These are phyloP conservation scores for Tolypocladium ophioglossoides DNA, from an alignment of 2,329 filamentous ascomycete species.

Conservation along the genomic window DNA sequence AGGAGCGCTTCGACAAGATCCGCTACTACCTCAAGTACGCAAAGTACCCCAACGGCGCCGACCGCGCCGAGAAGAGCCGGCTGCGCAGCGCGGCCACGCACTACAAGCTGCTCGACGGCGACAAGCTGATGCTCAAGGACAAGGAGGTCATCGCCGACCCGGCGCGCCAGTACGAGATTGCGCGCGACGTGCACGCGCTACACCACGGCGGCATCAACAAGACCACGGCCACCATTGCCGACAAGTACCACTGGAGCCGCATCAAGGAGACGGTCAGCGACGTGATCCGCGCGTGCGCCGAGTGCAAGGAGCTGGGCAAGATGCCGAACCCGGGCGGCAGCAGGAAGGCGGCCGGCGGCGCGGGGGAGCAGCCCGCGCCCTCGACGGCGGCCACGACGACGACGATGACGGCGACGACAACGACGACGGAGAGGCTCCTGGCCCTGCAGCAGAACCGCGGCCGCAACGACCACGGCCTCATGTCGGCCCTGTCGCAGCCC, in stretches of 20 bases:
- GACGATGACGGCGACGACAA: too few species aligned
- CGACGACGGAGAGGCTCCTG: slow-evolving; percentile 11
- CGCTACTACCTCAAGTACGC: slow-evolving; percentile 92
- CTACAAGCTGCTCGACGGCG: slow-evolving; percentile 71
- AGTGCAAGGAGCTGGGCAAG: slow-evolving; percentile 76
- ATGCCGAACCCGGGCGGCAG: slow-evolving; percentile 24
- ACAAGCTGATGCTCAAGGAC: slow-evolving; percentile 91
- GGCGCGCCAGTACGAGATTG: slow-evolving; percentile 82
- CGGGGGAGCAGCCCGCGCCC: slow-evolving; percentile 1
- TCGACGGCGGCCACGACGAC: too few species aligned
- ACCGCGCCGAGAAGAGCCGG: slow-evolving; percentile 90
- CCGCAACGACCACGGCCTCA: slow-evolving; percentile 14
- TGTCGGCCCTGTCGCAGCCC: slow-evolving; percentile 15
- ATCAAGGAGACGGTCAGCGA: slow-evolving; percentile 97
- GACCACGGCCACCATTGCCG: slow-evolving; percentile 86
- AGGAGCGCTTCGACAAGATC: slow-evolving; percentile 98
- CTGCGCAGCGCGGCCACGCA: slow-evolving; percentile 89
- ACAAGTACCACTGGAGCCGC: slow-evolving; percentile 92
- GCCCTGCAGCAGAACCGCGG: slow-evolving; percentile 19
- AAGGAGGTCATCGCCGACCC: slow-evolving; percentile 95
- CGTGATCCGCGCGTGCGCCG: slow-evolving; percentile 81
- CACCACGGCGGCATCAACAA: slow-evolving; percentile 95
- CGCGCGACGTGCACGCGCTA: slow-evolving; percentile 60
- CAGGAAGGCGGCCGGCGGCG: slow-evolving; percentile 1
- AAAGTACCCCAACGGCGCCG: slow-evolving; percentile 86